A percentile compares a stretch with the other conserved stretches of the same genome.
Evolutionary conservation across 805 yeast species (phyloP).

Genomic region (Kodamaea laetipori): DNA sequence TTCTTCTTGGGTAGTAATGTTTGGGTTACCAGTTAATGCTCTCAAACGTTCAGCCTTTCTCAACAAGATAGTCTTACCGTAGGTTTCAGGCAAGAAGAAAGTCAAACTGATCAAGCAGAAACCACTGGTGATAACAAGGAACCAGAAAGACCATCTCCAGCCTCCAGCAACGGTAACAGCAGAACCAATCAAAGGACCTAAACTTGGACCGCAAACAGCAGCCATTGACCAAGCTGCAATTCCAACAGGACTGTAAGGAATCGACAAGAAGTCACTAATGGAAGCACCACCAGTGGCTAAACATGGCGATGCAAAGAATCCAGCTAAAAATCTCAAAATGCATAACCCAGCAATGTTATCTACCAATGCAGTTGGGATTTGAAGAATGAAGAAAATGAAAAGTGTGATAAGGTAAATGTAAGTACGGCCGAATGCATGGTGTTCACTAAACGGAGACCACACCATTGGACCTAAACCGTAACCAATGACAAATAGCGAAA

Average conservation of each 20-base stretch:
- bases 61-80: constrained; percentile 43
- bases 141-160: constrained; percentile 62
- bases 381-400: constrained; percentile 50
- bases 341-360: constrained; percentile 52
- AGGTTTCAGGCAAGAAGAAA: constrained; percentile 51
- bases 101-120: constrained; percentile 35
- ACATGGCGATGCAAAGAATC: constrained; percentile 55
- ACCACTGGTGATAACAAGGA: constrained; percentile 45
- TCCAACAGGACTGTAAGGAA: constrained; percentile 47
- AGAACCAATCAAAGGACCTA: constrained; percentile 61
- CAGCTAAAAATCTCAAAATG: constrained; percentile 53
- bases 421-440: constrained; percentile 55
- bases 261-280: constrained; percentile 49
- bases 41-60: constrained; percentile 53
- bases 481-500: constrained; percentile 58
- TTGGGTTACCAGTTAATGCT: constrained; percentile 48
- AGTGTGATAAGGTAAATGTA: constrained; percentile 49
- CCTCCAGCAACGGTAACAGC: constrained; percentile 45
- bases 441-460: constrained; percentile 61
- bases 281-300: constrained; percentile 55
- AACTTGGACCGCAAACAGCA: constrained; percentile 55
- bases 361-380: constrained; percentile 57
- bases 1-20: constrained; percentile 45
- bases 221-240: constrained; percentile 56
- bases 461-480: constrained; percentile 63